Conservation (phyloP, 2,329 filamentous ascomycete species). For the Talaromyces piceae region DNA sequence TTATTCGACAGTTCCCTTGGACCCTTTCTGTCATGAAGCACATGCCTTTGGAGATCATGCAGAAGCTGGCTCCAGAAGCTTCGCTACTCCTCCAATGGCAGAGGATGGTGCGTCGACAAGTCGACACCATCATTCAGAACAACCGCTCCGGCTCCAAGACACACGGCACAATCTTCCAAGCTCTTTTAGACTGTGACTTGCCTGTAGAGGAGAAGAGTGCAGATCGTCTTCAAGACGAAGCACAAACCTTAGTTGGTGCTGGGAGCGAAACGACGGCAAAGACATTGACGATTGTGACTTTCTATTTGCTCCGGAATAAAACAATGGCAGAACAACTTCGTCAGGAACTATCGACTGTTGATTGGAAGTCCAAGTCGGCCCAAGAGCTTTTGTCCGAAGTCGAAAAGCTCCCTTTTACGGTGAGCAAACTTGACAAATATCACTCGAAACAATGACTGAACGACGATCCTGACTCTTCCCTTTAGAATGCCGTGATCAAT, state of each 20-base stretch:
- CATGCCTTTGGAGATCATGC: slow-evolving; percentile 12
- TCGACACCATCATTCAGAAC: slow-evolving; percentile 1
- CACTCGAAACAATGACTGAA: neutral
- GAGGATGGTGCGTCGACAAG: slow-evolving; percentile 7
- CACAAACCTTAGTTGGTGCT: slow-evolving; percentile 22
- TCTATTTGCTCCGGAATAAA: slow-evolving; percentile 19
- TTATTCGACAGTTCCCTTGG: neutral
- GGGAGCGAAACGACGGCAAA: slow-evolving; percentile 31
- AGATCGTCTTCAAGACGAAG: slow-evolving; percentile 26
- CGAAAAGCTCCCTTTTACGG: slow-evolving; percentile 33
- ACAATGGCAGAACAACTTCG: slow-evolving; percentile 16
- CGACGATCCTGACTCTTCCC: neutral
- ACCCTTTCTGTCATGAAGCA: neutral
- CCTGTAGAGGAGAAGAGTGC: slow-evolving; percentile 30
- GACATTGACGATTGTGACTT: slow-evolving; percentile 23
- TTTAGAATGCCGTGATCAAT: slow-evolving; percentile 23
- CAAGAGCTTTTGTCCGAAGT: slow-evolving; percentile 23
- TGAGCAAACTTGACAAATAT: slow-evolving; percentile 27
- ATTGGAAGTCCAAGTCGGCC: slow-evolving; percentile 16
- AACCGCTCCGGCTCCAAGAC: neutral
- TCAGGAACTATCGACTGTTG: slow-evolving; percentile 20
- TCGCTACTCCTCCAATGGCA: slow-evolving; percentile 7
- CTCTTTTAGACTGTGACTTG: slow-evolving; percentile 26
- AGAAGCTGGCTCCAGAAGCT: slow-evolving; percentile 2
- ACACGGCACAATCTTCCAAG: slow-evolving; percentile 20